Conservation (phyloP, 108 stramenopile species). For the Conticribra weissflogii region DNA sequence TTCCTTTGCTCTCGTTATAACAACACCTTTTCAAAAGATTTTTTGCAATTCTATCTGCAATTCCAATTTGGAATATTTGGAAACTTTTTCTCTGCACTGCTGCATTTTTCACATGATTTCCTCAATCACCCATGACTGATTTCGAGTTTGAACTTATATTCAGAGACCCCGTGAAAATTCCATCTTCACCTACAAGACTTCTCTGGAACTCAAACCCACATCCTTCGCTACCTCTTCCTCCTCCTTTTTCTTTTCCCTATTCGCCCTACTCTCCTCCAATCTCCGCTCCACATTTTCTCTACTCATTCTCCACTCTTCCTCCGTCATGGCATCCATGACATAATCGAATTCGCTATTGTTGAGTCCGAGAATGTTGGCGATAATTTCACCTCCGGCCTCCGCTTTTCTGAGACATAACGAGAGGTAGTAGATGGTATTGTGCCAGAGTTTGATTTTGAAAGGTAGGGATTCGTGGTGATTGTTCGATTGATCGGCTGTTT, state of each 20-base stretch:
- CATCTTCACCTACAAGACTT: slow-evolving; percentile 7
- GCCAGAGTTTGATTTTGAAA: slow-evolving; percentile 53
- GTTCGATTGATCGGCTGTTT: slow-evolving; percentile 39
- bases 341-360: slow-evolving; percentile 54
- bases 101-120: background rate
- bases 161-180: background rate
- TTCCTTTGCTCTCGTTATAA: no score
- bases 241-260: slow-evolving; percentile 11
- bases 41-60: no score
- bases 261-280: slow-evolving; percentile 10
- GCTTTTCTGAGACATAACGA: slow-evolving; percentile 26
- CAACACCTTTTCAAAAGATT: no score
- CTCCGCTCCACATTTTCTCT: slow-evolving; percentile 28
- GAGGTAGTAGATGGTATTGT: slow-evolving; percentile 44
- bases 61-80: no score
- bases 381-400: slow-evolving; percentile 48
- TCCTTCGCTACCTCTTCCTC: slow-evolving; percentile 26
- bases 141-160: no score
- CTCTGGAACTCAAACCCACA: slow-evolving; percentile 17
- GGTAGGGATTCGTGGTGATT: slow-evolving; percentile 44
- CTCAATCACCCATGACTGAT: background rate
- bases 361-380: slow-evolving; percentile 52
- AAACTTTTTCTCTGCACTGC: no score
- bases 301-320: slow-evolving; percentile 47
- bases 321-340: slow-evolving; percentile 57